These are phyloP conservation scores for Schizochytrium sp. DNA, from an alignment of 108 stramenopile genomes.

Conservation along the genomic window DNA sequence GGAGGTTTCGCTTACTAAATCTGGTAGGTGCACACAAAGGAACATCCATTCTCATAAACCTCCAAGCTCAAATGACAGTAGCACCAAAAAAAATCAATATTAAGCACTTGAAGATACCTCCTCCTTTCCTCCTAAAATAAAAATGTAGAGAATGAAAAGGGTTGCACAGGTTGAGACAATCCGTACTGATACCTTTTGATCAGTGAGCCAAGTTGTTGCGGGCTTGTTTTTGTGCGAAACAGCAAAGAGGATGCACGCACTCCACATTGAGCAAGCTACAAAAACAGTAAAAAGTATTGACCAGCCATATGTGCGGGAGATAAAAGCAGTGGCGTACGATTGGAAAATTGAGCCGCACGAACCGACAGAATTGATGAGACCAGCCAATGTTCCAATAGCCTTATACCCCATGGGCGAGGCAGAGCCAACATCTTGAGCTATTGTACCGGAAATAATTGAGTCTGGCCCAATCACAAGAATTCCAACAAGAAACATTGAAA, in stretches of 20 bases:
- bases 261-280: constrained; percentile 47
- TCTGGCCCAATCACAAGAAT: constrained; percentile 56
- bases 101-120: neutral
- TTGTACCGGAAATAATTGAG: constrained; percentile 40
- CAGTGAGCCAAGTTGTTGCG: neutral
- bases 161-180: constrained; percentile 5
- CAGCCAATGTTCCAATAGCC: constrained; percentile 30
- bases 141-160: neutral
- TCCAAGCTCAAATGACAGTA: too few species aligned
- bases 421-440: constrained; percentile 34
- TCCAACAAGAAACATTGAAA: constrained; percentile 53
- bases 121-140: neutral
- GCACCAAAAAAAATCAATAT: neutral
- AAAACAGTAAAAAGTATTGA: constrained; percentile 30
- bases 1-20: too few species aligned
- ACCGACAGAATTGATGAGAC: constrained; percentile 41
- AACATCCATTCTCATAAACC: too few species aligned
- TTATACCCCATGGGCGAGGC: constrained; percentile 38
- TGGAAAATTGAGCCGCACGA: constrained; percentile 52
- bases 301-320: constrained; percentile 44
- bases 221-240: neutral
- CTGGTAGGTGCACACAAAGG: too few species aligned
- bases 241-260: constrained; percentile 43
- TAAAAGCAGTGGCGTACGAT: constrained; percentile 48
- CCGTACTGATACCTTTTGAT: neutral